Evolutionary conservation across 768 basidiomycete species (phyloP), one percentile per base, ranked within the genome.

Genomic region (Naganishia onofrii): DNA sequence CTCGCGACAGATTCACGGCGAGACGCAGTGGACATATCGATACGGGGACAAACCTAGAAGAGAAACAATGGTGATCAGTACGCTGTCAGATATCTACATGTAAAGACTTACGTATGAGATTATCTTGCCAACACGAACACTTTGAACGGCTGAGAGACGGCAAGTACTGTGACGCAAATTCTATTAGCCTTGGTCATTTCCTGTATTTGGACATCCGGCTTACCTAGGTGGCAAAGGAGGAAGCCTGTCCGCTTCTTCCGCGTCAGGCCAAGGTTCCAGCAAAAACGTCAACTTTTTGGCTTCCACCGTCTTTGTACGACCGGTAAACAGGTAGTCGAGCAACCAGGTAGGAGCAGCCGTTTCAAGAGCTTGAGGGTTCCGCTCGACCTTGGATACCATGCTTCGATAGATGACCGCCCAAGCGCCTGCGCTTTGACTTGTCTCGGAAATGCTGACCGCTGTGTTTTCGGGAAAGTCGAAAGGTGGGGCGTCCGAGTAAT

Each of bases 271-370:
- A 0, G 94, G 93, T 71, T 94, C 83, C 44, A 99, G 81, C 23
- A 95, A 87, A 78, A 98, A 99, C 74, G 92, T 91, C 53, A 97
- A 78, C 83, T 98, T 99, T 64, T 85, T 83, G 15, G 87, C 85
- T 0, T 76, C 74, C 55, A 76, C 76, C 55, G 73, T 84, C 76
- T 31, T 84, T 73, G 17, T 85, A 82, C 67, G 87, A 73, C 90
- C 89, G 17, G 87, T 81, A 46, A 97, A 84, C 46, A 97, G 81
- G 75, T 89, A 95, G 79, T 97, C 92, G 63, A 92, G 82, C 57
- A 96, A 82, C 95, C 95, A 98, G 73, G 88, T 76, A 3, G 95
- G 95, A 84, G 92, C 87, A 46, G 82, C 84, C 75, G 88, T 86
- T 81, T 96, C 93, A 42, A 97, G 83, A 17, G 79, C 71, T 48